Conservation (phyloP, 176 grass and related monocot species). For the Carex cristatella region DNA sequence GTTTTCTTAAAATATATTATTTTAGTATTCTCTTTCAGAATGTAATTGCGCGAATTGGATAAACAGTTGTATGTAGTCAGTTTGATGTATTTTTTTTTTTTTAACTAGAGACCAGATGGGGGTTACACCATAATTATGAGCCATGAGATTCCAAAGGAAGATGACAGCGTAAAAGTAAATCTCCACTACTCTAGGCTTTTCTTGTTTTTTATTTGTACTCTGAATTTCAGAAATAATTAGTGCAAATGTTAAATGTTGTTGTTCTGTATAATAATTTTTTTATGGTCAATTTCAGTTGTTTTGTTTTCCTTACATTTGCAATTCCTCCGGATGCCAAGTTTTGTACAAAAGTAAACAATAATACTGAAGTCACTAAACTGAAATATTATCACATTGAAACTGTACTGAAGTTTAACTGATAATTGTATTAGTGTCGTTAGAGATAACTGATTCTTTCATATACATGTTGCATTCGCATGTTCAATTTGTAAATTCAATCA, state of each 20-base stretch:
- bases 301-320: slow-evolving; percentile 9
- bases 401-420: background rate
- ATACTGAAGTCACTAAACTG: background rate
- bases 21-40: background rate
- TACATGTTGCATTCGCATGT: background rate
- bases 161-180: background rate
- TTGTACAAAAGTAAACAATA: background rate
- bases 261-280: background rate
- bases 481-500: background rate
- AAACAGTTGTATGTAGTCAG: background rate
- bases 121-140: slow-evolving; percentile 4
- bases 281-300: background rate
- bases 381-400: background rate
- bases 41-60: background rate
- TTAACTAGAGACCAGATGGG: background rate
- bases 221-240: background rate
- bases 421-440: background rate
- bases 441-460: background rate
- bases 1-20: background rate
- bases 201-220: background rate
- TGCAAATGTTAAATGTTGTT: slow-evolving; percentile 1
- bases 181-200: background rate
- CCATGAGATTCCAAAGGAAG: background rate
- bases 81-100: background rate
- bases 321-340: background rate